Base-by-base conservation (phyloP, 2,329 filamentous ascomycete genomes). In the Colletotrichum lindemuthianum region DNA sequence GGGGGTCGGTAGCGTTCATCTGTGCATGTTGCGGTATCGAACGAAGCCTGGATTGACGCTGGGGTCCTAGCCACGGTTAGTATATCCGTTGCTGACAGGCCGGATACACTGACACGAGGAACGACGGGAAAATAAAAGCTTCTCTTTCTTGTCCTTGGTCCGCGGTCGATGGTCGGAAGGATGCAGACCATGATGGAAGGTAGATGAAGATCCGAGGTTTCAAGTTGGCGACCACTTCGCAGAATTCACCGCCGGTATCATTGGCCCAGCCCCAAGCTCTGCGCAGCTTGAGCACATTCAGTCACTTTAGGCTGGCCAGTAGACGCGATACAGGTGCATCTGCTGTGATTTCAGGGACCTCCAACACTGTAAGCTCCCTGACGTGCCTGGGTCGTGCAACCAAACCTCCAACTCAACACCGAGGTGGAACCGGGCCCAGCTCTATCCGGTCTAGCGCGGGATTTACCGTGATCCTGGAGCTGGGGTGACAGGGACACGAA, bases 181-280 rank as follows among this genome's bases (percentile, higher is more conserved):
- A 13, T 24, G 24, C 24, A 24, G 24, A 24, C 24, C 24, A 24
- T 24, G 24, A 24, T 55, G 39, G 60, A 56, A 48, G 61, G 45
- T 47, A 52, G 58, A 47, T 33, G 58, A 37, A 56, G 51, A 48
- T 65, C 51, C 57, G 61, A 60, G 53, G 61, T 65, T 65, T 65
- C 61, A 65, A 37, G 51, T 24, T 65, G 32, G 15, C 55, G 48
- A 24, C 39, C 36, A 45, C 36, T 40, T 10, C 39, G 15, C 36
- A 47, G 16, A 53, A 45, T 34, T 36, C 47, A 33, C 53, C 45
- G 39, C 13, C 52, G 24, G 58, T n/a, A 16, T 54, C 43, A 41
- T 40, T 50, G 36, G 40, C 10, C 24, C n/a, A 15, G 24, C 24
- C 24, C 24, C 24, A 24, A 24, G 24, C 24, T 24, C 24, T 24